Conservation (phyloP, 140 eudicot genomes). For the Erigeron philadelphicus region DNA sequence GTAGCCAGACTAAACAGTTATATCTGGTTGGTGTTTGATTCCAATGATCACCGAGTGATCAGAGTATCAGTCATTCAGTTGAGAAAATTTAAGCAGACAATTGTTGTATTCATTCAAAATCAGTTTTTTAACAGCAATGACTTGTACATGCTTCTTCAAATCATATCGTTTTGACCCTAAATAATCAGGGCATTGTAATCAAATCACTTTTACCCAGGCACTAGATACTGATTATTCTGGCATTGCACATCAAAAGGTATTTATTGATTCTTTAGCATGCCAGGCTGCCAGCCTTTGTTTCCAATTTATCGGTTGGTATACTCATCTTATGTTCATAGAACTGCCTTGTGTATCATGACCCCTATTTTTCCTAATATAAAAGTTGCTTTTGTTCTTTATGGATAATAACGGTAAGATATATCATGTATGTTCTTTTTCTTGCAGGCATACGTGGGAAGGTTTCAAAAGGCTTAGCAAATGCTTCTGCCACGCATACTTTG, state of each 20-base stretch:
- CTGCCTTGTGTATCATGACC: not conserved
- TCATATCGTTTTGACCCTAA: not conserved
- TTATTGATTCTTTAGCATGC: not conserved
- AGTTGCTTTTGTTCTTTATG: not conserved
- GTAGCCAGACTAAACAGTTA: too few relatives aligned
- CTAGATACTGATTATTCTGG: not conserved
- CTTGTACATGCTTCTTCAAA: not conserved
- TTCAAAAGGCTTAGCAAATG: constrained; percentile 32
- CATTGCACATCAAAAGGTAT: not conserved
- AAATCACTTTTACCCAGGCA: not conserved
- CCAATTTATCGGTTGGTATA: not conserved
- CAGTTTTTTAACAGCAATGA: not conserved
- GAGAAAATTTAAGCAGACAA: not conserved
- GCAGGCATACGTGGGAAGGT: constrained; percentile 70
- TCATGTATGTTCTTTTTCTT: not conserved
- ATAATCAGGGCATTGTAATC: not conserved
- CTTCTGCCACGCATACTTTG: constrained; percentile 19
- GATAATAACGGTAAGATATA: not conserved
- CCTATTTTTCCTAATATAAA: not conserved
- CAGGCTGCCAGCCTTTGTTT: not conserved
- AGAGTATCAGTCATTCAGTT: not conserved
- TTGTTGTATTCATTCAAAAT: not conserved
- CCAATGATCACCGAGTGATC: not conserved
- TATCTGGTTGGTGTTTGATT: too few relatives aligned
- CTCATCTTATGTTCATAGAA: not conserved